Evolutionary conservation across 257 asterid genomes (phyloP).

Genomic region (Mentha longifolia): DNA sequence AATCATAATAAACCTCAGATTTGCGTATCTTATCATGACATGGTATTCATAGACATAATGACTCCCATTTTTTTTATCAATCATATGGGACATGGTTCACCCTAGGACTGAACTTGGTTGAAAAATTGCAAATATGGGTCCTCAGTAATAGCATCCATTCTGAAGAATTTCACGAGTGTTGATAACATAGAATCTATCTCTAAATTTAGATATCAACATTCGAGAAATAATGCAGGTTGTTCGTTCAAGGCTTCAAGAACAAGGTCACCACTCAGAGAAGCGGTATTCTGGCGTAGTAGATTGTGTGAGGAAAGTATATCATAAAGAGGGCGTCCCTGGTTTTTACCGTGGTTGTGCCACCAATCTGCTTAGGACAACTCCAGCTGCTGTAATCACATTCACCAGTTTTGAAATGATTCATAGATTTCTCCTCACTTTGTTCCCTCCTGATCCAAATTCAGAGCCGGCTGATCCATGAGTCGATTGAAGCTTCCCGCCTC

Average conservation of each 20-base stretch:
- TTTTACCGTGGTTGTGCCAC: conserved; percentile 97
- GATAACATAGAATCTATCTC: no score
- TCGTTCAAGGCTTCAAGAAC: conserved; percentile 97
- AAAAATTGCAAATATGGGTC: not conserved
- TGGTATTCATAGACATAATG: not conserved
- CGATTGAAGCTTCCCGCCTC: not conserved
- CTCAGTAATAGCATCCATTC: not conserved
- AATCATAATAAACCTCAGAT: no score
- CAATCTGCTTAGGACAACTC: conserved; percentile 88
- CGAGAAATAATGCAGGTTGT: conserved; percentile 63
- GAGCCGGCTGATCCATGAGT: conserved; percentile 49
- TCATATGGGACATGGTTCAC: not conserved
- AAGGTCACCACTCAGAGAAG: conserved; percentile 92
- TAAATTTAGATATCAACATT: not conserved
- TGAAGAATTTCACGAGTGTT: not conserved
- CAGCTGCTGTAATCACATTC: conserved; percentile 95
- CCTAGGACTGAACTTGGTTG: not conserved
- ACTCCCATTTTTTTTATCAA: not conserved
- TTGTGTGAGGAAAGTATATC: conserved; percentile 76
- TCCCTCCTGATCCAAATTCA: conserved; percentile 75
- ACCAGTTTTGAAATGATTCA: conserved; percentile 99
- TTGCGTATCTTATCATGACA: no score
- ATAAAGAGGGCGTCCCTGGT: conserved; percentile 78
- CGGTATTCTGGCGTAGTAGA: conserved; percentile 83
- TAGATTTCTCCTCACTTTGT: conserved; percentile 69